phyloP scores from a whole-genome alignment of 2,329 filamentous ascomycete species.

The Beauveria scarabaeidicola region DNA sequence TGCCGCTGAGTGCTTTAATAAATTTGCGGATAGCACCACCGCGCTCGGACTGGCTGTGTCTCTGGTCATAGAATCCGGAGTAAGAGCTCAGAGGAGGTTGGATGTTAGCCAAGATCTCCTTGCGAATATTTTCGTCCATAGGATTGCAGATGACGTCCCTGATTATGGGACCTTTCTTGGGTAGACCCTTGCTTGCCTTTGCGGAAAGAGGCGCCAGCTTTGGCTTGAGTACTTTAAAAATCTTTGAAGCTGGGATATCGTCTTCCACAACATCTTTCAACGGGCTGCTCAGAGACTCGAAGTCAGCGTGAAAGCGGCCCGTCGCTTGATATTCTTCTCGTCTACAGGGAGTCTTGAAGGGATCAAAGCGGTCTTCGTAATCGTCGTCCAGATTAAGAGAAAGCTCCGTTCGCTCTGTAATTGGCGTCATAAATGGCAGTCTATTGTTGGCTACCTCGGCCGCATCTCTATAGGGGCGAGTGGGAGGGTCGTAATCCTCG shows the following conservation, averaged over 20 bases:
- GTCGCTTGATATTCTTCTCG: slow-evolving; percentile 28
- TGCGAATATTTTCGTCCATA: slow-evolving; percentile 65
- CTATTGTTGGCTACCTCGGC: slow-evolving; percentile 77
- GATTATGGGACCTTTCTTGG: slow-evolving; percentile 63
- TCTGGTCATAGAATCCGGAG: slow-evolving; percentile 70
- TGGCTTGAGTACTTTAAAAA: slow-evolving; percentile 41
- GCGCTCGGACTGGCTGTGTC: slow-evolving; percentile 53
- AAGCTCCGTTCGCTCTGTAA: slow-evolving; percentile 88
- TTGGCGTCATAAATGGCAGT: slow-evolving; percentile 96
- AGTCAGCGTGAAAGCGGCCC: slow-evolving; percentile 20
- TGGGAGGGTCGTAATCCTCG: slow-evolving; percentile 77
- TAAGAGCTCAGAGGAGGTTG: slow-evolving; percentile 68
- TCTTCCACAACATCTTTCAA: slow-evolving; percentile 56
- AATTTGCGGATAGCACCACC: slow-evolving; percentile 74
- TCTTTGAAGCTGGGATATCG: slow-evolving; percentile 35
- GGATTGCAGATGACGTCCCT: slow-evolving; percentile 82
- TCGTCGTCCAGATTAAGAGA: slow-evolving; percentile 63
- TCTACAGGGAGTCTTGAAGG: slow-evolving; percentile 71
- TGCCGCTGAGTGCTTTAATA: slow-evolving; percentile 53
- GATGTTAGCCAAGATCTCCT: slow-evolving; percentile 65
- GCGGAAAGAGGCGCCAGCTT: slow-evolving; percentile 31
- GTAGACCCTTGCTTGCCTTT: slow-evolving; percentile 30
- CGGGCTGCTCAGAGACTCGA: slow-evolving; percentile 58
- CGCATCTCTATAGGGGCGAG: slow-evolving; percentile 72
- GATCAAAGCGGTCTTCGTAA: slow-evolving; percentile 38